Base-by-base conservation (phyloP, 2,329 filamentous ascomycete species). In the Cephalotrichum gorgonifer region DNA sequence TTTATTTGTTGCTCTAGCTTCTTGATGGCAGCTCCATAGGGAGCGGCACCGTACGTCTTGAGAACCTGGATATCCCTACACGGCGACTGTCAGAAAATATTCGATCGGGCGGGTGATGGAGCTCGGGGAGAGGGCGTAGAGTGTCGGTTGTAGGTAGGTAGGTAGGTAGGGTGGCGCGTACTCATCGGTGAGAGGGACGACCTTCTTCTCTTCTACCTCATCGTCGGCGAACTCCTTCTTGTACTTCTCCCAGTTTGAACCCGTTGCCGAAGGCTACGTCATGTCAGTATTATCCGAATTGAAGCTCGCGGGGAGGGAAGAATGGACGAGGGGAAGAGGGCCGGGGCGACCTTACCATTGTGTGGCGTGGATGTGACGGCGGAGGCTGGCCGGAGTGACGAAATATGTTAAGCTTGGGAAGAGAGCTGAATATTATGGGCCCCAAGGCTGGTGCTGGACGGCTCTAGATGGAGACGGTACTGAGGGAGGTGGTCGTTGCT, bases 1-100 rank as follows among this genome's bases (percentile, higher is more conserved):
- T 97, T 98, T 76, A 98, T 97, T 72, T 96, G 87, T 70, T 97
- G 95, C 72, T 98, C 93, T 54, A 98, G 85, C 73, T 93, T 94
- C 79, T 95, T 96, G 63, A 98, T 75, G 52, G 88, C 85, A 44
- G 88, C 85, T 57, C 88, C 91, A 63, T 98, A 98, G 28, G 93
- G 93, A 51, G 93, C 93, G 31, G 91, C 90, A 61, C 94, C 94
- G 69, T 98, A 98, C 54, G 93, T 98, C 76, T 97, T 98, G 60
- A 98, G 81, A 57, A 98, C 93, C 74, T 96, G 90, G 62, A 98
- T 98, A 74, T 98, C 93, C 75, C 91, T 97, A 55, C 28, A 44
- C 12, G n/a, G 26, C 5, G n/a, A 12, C n/a, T 41, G 23, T 41
- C 33, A 26, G 23, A 9, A 17, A n/a, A 25, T 20, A 14, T 38